Percentiles rank a stretch among this genome's conserved stretches.
These are phyloP conservation scores for Passalora sequoiae DNA, from an alignment of 2,329 filamentous ascomycete species.

Conservation along the genomic window DNA sequence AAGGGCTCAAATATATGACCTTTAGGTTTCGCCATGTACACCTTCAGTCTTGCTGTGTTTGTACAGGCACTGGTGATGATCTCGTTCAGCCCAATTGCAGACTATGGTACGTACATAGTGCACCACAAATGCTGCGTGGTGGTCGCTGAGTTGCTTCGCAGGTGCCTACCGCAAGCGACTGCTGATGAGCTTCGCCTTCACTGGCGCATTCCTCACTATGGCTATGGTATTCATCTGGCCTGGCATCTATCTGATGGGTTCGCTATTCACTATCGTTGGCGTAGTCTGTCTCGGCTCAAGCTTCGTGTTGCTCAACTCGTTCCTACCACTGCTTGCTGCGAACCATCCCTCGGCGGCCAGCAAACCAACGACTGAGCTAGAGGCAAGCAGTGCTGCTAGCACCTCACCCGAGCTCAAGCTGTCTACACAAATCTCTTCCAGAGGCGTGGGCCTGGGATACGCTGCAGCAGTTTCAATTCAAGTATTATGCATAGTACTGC, in stretches of 20 bases:
- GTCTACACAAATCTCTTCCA: constrained; percentile 80
- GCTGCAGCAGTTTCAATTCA: constrained; percentile 76
- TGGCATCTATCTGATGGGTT: constrained; percentile 70
- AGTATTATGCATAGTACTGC: constrained; percentile 66
- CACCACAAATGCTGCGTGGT: too few relatives aligned
- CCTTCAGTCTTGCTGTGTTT: constrained; percentile 81
- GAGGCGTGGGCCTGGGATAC: constrained; percentile 86
- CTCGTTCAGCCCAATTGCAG: constrained; percentile 86
- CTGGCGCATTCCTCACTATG: constrained; percentile 73
- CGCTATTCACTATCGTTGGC: constrained; percentile 73
- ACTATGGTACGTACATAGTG: constrained; percentile 79
- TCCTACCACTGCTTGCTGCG: constrained; percentile 78
- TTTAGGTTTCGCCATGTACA: constrained; percentile 96
- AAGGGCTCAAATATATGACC: too few relatives aligned
- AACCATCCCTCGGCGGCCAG: constrained; percentile 58
- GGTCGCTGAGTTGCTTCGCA: constrained; percentile 14
- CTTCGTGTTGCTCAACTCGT: constrained; percentile 91
- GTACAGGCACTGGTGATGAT: constrained; percentile 83
- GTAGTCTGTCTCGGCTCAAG: constrained; percentile 92
- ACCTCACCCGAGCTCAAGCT: constrained; percentile 64
- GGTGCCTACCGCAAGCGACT: constrained; percentile 73
- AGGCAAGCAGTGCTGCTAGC: neutral
- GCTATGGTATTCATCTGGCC: constrained; percentile 72
- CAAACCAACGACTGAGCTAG: constrained; percentile 2
- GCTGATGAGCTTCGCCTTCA: constrained; percentile 71